Conservation (phyloP, 768 basidiomycete species). For the Aureoboletus auriporus region DNA sequence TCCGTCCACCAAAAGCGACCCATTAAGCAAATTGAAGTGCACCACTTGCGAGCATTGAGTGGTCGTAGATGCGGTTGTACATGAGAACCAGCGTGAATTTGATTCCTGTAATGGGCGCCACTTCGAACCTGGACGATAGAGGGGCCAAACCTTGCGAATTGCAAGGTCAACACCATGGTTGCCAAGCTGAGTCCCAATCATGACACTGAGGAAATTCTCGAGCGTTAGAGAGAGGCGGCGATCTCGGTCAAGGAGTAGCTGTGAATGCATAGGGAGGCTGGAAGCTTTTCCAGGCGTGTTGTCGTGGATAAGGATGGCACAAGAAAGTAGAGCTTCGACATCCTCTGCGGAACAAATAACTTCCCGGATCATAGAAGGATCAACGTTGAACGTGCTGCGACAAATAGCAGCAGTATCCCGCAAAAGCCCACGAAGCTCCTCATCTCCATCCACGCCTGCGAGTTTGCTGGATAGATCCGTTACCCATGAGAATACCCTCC, state of each 20-base stretch:
- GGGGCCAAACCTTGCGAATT: conserved; percentile 18
- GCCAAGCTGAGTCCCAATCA: background rate
- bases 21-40: conserved; percentile 21
- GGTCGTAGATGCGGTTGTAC: conserved; percentile 8
- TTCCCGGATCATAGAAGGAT: background rate
- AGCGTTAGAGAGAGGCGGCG: conserved; percentile 26
- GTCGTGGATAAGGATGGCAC: conserved; percentile 23
- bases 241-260: conserved; percentile 28
- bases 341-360: conserved; percentile 23
- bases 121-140: conserved; percentile 20
- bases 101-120: conserved; percentile 14
- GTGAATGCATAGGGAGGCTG: conserved; percentile 3
- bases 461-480: conserved; percentile 27
- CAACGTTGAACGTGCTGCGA: conserved; percentile 32
- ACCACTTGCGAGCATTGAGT: conserved; percentile 19
- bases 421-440: conserved; percentile 21
- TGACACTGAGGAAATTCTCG: conserved; percentile 6
- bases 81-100: conserved; percentile 22
- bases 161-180: conserved; percentile 19
- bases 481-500: conserved; percentile 35
- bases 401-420: conserved; percentile 38
- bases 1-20: conserved; percentile 26
- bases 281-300: conserved; percentile 17
- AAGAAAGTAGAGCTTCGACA: conserved; percentile 20
- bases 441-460: conserved; percentile 6